Conservation (phyloP, 495 filamentous ascomycete genomes). For the Penicillium coprophilum region DNA sequence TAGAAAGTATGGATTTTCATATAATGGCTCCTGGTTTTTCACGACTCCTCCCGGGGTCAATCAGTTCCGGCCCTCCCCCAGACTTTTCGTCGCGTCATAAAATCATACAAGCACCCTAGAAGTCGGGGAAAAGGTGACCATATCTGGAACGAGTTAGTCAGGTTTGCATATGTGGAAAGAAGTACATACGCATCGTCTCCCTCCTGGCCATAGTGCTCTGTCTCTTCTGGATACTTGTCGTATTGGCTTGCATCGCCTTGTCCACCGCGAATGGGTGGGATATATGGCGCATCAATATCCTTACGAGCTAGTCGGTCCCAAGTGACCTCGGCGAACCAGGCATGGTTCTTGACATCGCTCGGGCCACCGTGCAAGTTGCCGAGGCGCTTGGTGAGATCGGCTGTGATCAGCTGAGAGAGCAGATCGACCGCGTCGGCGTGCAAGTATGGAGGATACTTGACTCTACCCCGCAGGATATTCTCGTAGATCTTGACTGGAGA, state of each 20-base stretch:
- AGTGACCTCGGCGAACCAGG: constrained; percentile 96
- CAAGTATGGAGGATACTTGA: constrained; percentile 96
- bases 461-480: constrained; percentile 88
- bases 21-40: constrained; percentile 24
- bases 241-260: constrained; percentile 96
- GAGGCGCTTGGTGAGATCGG: constrained; percentile 90
- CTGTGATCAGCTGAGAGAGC: constrained; percentile 87
- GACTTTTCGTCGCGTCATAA: constrained; percentile 43
- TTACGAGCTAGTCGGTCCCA: constrained; percentile 92
- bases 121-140: constrained; percentile 71
- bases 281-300: constrained; percentile 98
- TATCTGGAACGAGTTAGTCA: constrained; percentile 47
- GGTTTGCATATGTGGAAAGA: not conserved
- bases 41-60: constrained; percentile 18
- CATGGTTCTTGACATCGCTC: constrained; percentile 89
- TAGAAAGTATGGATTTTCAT: constrained; percentile 17
- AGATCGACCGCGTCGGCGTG: constrained; percentile 92
- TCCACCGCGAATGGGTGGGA: constrained; percentile 91
- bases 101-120: constrained; percentile 50
- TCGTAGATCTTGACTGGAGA: constrained; percentile 99
- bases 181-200: constrained; percentile 79
- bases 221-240: constrained; percentile 96
- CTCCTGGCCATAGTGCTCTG: constrained; percentile 77
- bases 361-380: constrained; percentile 93
- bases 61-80: constrained; percentile 16